phyloP scores from a whole-genome alignment of 306 rosid genomes.

The Medicago arabica region DNA sequence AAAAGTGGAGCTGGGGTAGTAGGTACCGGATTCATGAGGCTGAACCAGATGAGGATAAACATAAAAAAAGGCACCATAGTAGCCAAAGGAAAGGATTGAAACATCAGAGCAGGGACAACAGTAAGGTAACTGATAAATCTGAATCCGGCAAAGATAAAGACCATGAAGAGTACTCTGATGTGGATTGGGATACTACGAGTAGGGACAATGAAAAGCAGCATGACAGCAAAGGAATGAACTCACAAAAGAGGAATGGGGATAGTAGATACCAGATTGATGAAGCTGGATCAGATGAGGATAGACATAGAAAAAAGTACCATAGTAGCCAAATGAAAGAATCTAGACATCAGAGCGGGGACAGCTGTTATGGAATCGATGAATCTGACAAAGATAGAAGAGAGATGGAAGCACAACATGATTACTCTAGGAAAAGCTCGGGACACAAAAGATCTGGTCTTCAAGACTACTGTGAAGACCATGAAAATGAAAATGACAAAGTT shows the following conservation, averaged over 20 bases:
- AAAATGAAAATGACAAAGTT: constrained; percentile 41
- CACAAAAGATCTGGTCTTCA: constrained; percentile 27
- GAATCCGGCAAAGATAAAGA: constrained; percentile 41
- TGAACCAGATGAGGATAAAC: constrained; percentile 34
- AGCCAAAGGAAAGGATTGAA: constrained; percentile 47
- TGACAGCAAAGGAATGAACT: constrained; percentile 45
- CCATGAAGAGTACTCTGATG: constrained; percentile 51
- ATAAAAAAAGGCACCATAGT: constrained; percentile 33
- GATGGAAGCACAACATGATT: constrained; percentile 28
- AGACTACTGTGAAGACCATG: constrained; percentile 33
- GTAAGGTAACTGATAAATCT: constrained; percentile 33
- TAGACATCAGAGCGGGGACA: constrained; percentile 29
- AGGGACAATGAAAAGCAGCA: constrained; percentile 39
- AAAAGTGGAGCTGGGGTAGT: constrained; percentile 32
- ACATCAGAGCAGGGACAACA: constrained; percentile 30
- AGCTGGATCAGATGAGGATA: constrained; percentile 36
- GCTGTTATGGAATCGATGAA: constrained; percentile 25
- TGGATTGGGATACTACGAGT: constrained; percentile 39
- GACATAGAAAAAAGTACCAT: constrained; percentile 38
- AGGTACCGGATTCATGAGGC: constrained; percentile 36
- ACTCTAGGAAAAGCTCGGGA: constrained; percentile 41
- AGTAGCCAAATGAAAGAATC: constrained; percentile 44
- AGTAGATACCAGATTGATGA: constrained; percentile 33
- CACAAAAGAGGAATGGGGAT: constrained; percentile 42
- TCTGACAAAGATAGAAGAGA: constrained; percentile 39